Conservation (phyloP, 768 basidiomycete genomes). For the Hygrophorus russula region DNA sequence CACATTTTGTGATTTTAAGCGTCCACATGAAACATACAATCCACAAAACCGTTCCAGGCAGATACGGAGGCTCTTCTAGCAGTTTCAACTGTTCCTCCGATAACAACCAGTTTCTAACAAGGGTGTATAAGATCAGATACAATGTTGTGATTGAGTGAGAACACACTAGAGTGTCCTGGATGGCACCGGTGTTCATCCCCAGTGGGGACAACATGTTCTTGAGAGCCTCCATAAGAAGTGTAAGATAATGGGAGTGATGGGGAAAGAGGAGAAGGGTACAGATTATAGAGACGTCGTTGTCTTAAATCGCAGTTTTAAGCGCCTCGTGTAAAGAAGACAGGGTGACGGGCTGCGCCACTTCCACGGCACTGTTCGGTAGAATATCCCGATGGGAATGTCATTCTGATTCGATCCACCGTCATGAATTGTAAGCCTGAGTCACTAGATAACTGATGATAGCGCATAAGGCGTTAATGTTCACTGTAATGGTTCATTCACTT, state of each 20-base stretch:
- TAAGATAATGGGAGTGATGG: slow-evolving; percentile 5
- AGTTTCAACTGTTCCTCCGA: slow-evolving; percentile 83
- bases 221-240: slow-evolving; percentile 50
- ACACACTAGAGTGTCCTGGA: slow-evolving; percentile 71
- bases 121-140: slow-evolving; percentile 6
- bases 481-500: no score
- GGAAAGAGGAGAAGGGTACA: slow-evolving; percentile 15
- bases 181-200: slow-evolving; percentile 52
- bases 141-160: not conserved
- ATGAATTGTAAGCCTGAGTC: not conserved
- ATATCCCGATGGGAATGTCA: not conserved
- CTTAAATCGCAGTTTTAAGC: slow-evolving; percentile 29
- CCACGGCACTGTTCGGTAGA: not conserved
- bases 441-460: not conserved
- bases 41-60: slow-evolving; percentile 84
- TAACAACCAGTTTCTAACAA: slow-evolving; percentile 74
- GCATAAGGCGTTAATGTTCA: not conserved
- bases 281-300: slow-evolving; percentile 26
- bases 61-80: slow-evolving; percentile 71
- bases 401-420: not conserved
- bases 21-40: slow-evolving; percentile 40
- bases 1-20: slow-evolving; percentile 2
- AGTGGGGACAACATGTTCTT: slow-evolving; percentile 65
- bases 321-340: slow-evolving; percentile 33
- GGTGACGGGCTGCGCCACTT: not conserved